A percentile compares a stretch with the other conserved stretches of the same genome.
These are phyloP conservation scores for Fusarium longipes DNA, from an alignment of 2,329 filamentous ascomycete genomes.

Conservation along the genomic window DNA sequence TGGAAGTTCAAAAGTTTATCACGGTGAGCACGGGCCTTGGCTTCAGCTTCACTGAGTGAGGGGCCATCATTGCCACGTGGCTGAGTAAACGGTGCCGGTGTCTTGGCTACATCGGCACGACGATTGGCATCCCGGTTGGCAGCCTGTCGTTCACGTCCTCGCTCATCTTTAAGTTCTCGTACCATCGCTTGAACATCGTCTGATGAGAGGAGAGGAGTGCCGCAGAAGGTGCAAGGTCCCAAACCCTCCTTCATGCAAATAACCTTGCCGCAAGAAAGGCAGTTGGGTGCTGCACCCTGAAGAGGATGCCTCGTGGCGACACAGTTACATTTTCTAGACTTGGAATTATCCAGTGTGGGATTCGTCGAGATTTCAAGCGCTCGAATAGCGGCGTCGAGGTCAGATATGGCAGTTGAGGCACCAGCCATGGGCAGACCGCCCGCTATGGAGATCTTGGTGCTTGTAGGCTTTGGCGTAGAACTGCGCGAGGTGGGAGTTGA, in stretches of 20 bases:
- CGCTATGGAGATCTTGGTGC: constrained; percentile 76
- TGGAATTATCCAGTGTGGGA: constrained; percentile 68
- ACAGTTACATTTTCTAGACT: constrained; percentile 82
- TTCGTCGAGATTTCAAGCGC: constrained; percentile 93
- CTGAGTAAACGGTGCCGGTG: constrained; percentile 69
- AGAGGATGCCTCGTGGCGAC: constrained; percentile 89
- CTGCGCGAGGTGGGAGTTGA: constrained; percentile 63
- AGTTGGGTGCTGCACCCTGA: constrained; percentile 92
- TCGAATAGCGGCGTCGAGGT: constrained; percentile 84
- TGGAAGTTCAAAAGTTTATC: constrained; percentile 86
- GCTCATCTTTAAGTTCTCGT: constrained; percentile 82
- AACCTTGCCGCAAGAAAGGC: constrained; percentile 91
- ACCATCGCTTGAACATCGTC: constrained; percentile 88
- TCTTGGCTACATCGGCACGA: constrained; percentile 71
- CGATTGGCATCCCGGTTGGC: constrained; percentile 78
- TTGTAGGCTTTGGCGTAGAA: constrained; percentile 65
- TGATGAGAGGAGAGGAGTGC: constrained; percentile 74
- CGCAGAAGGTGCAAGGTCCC: constrained; percentile 93
- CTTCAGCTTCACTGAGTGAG: constrained; percentile 67
- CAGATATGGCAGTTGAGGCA: constrained; percentile 76
- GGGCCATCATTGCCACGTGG: constrained; percentile 53
- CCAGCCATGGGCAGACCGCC: constrained; percentile 87
- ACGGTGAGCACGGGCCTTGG: constrained; percentile 79
- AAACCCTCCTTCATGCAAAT: constrained; percentile 94
- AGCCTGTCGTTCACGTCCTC: constrained; percentile 86